Base-by-base conservation (phyloP, 2,329 filamentous ascomycete genomes). In the Fonsecaea multimorphosa region DNA sequence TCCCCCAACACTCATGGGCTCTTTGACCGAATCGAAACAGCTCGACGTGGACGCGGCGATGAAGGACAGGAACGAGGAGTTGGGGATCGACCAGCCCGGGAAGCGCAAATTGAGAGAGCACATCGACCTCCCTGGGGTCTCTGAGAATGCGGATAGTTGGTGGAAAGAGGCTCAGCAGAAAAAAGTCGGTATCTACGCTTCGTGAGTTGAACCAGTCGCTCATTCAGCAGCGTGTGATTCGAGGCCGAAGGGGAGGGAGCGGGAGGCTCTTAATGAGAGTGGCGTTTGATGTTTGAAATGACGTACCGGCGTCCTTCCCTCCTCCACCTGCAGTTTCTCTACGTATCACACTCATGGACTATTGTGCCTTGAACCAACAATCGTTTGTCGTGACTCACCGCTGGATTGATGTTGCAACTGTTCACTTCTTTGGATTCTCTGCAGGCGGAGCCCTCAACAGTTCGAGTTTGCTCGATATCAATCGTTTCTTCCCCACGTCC, bases 1-100 rank as follows among this genome's bases (percentile, higher is more conserved):
- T 0, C 74, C 78, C 67, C 87, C 88, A 62, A 78, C 88, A 76
- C 76, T 90, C 70, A 89, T 91, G 85, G 86, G 83, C 68, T 89
- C 87, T 72, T 88, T 82, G 68, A 75, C 73, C 72, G 68, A 65
- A 71, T 72, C 2, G 54, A 72, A 60, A 63, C 71, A 57, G 71
- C 69, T 46, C 74, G 76, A 52, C 61, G 64, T 79, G 54, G 72
- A 76, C 46, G 72, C 73, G 62, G 73, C 81, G 64, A 73, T 87
- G 19, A 78, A 75, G 49, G 84, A 83, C 31, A 77, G 86, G 67
- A 84, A 89, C 76, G 63, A 75, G 74, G 81, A 83, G 70, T 86
- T 86, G 75, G 82, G 82, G 0, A 80, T 83, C 31, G 80, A 86
- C 74, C 80, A 77, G 63, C 76, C 72, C 74, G 75, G 77, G 64